phyloP scores from a whole-genome alignment of 2,329 filamentous ascomycete genomes.

The Stachybotrys elegans region DNA sequence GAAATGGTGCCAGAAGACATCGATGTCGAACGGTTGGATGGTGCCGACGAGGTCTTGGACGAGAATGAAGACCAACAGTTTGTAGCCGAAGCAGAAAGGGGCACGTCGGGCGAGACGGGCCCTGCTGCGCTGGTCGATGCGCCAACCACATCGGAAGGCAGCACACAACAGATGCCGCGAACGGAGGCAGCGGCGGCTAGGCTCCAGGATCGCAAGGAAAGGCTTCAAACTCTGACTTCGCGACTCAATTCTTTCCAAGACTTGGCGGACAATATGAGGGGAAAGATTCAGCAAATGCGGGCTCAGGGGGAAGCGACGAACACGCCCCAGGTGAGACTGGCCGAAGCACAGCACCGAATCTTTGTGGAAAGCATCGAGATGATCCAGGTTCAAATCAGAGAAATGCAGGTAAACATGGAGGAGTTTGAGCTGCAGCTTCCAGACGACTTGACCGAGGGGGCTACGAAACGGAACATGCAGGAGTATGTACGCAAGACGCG shows the following conservation, averaged over 20 bases:
- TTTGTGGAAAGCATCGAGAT: constrained; percentile 26
- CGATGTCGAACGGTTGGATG: constrained; percentile 35
- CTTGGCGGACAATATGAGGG: constrained; percentile 20
- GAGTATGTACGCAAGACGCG: constrained; percentile 55
- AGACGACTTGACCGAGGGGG: constrained; percentile 12
- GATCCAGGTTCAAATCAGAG: constrained; percentile 27
- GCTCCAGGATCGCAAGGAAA: no score
- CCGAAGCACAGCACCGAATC: constrained; percentile 19
- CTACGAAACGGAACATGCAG: constrained; percentile 25
- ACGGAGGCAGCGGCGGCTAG: no score
- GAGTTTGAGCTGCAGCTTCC: constrained; percentile 21
- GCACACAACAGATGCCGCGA: no score
- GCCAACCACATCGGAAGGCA: no score
- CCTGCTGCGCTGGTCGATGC: no score
- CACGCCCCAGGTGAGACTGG: constrained; percentile 18
- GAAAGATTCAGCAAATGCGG: constrained; percentile 23
- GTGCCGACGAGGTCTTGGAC: constrained; percentile 19
- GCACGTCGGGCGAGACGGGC: neutral
- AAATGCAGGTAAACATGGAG: constrained; percentile 30
- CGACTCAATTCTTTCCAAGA: constrained; percentile 26
- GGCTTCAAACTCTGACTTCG: constrained; percentile 26
- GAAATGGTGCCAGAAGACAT: constrained; percentile 43
- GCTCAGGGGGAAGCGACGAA: constrained; percentile 15
- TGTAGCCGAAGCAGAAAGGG: constrained; percentile 4
- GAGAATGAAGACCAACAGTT: constrained; percentile 14